Percentiles rank a stretch among this genome's conserved stretches.
Evolutionary conservation across 2,329 filamentous ascomycete species (phyloP).

Genomic region (Trichoderma afroharzianum): DNA sequence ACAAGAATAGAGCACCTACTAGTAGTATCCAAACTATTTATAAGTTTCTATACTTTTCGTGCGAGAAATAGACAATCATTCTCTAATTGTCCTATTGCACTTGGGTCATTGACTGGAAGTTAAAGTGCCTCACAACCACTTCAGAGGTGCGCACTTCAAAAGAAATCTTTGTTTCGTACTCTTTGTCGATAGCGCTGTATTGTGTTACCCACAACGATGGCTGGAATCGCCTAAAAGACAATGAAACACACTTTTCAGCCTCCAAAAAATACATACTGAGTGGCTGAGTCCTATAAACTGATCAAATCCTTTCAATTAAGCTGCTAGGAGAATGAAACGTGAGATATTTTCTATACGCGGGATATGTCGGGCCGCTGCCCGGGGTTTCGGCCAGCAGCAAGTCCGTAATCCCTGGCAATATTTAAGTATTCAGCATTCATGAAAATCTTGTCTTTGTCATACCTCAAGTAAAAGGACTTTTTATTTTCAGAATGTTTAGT

Average conservation of each 20-base stretch:
- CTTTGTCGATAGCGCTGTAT: too few species aligned
- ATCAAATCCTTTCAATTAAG: background rate
- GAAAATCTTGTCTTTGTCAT: background rate
- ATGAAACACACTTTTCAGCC: background rate
- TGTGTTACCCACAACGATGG: too few species aligned
- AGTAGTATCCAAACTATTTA: background rate
- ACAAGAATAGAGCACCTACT: background rate
- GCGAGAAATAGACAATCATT: too few species aligned
- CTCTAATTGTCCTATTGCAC: too few species aligned
- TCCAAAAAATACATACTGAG: background rate
- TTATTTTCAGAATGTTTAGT: background rate
- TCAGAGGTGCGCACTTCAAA: too few species aligned
- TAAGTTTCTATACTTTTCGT: too few species aligned
- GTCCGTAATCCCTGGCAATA: background rate
- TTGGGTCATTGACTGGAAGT: too few species aligned
- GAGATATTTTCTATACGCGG: background rate
- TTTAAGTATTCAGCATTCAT: background rate
- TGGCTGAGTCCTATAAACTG: background rate
- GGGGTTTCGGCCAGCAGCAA: background rate
- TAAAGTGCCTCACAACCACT: too few species aligned
- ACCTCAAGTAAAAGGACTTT: too few species aligned
- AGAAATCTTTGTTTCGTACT: too few species aligned
- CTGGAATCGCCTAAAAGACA: background rate
- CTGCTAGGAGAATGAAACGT: background rate
- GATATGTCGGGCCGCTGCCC: background rate